Conservation (phyloP, 2,329 filamentous ascomycete species). For the Verticillium isaacii region DNA sequence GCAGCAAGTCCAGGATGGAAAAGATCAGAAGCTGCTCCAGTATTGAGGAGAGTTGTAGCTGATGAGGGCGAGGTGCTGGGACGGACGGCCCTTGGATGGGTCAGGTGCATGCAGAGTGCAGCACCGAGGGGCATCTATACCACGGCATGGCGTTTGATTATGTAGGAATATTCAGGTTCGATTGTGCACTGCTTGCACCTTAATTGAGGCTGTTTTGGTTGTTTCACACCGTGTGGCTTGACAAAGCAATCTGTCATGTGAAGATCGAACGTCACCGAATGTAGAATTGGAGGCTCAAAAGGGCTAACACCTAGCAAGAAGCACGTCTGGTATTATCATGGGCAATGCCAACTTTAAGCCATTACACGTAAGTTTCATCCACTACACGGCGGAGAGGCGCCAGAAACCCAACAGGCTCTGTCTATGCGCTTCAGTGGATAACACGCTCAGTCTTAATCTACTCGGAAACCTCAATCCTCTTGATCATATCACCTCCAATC, state of each 20-base stretch:
- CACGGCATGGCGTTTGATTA: slow-evolving; percentile 28
- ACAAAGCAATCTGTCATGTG: neutral
- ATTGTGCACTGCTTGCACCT: slow-evolving; percentile 6
- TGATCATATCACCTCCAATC: slow-evolving; percentile 62
- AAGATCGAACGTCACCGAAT: no score
- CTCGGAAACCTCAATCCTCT: slow-evolving; percentile 51
- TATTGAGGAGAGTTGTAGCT: slow-evolving; percentile 3
- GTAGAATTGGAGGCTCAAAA: neutral
- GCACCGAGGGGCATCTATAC: slow-evolving; percentile 26
- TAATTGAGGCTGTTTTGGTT: slow-evolving; percentile 6
- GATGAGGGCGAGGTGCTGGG: neutral
- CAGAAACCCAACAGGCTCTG: neutral
- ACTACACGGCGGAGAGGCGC: no score
- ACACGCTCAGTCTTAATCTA: neutral
- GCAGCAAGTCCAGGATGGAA: slow-evolving; percentile 50
- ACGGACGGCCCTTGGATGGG: neutral
- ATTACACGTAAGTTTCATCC: no score
- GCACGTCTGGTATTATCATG: neutral
- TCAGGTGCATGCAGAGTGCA: neutral
- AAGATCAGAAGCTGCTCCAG: slow-evolving; percentile 30
- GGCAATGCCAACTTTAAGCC: neutral
- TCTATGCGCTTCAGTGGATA: neutral
- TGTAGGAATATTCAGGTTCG: slow-evolving; percentile 7
- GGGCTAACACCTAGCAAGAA: neutral
- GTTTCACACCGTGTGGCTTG: neutral